Evolutionary conservation across 2,329 filamentous ascomycete genomes (phyloP), one percentile per base, ranked within the genome.

Genomic region (Apiospora marii): DNA sequence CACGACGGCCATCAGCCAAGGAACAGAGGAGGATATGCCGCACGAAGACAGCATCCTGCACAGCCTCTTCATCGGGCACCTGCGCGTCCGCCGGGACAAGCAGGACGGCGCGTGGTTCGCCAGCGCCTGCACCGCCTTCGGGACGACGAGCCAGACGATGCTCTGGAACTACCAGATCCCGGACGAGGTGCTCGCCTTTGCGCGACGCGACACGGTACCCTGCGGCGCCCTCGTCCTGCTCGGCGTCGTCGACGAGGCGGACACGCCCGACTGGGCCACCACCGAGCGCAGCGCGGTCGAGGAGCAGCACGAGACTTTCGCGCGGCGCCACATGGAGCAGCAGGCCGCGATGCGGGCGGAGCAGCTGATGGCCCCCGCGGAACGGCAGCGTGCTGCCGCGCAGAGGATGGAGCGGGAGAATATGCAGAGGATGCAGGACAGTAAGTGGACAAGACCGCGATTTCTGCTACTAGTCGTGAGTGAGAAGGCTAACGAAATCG

Each of bases 91-190:
- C 48, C 67, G 75, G 13, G 76, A 72, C 30, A 80, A 76, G 41
- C 82, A 80, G 0, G 80, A 82, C 43, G 87, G 88, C 12, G 79
- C 84, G 13, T 91, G 89, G 89, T 91, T 91, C 74, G 87, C 88
- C 41, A 87, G 85, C 73, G 86, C 85, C 1, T 85, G 85, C 0
- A 91, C 89, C 0, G 89, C 89, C 0, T 86, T 87, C 72, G 86
- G 87, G 27, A 88, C 87, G 1, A 83, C 85, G 0, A 86, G 83
- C 69, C 84, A 87, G 75, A 90, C 88, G 0, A 84, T 90, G 13
- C 82, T 91, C 3, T 91, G 89, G 89, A 89, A 87, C 77, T 91
- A 90, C 81, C 85, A 85, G 72, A 89, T 91, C 67, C 88, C 89
- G 0, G 83, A 87, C 27, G 83, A 85, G 3, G 80, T 91, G 5